phyloP scores from a whole-genome alignment of 768 basidiomycete species.

The Pholiota conissans region DNA sequence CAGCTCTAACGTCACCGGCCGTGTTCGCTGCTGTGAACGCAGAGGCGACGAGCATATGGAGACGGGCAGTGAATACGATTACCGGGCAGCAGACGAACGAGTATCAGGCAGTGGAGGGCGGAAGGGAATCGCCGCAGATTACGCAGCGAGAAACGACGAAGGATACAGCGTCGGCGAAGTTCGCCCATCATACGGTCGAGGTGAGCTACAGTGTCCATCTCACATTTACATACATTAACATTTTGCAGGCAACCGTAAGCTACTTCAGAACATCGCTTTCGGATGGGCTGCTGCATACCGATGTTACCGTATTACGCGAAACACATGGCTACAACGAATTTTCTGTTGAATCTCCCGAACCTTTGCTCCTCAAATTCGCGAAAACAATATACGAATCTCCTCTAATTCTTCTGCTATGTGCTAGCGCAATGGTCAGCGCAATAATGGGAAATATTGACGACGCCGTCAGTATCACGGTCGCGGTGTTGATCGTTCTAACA shows the following conservation, averaged over 20 bases:
- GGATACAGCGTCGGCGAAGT: slow-evolving; percentile 66
- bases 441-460: slow-evolving; percentile 96
- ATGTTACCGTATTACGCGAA: slow-evolving; percentile 63
- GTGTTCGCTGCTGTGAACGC: slow-evolving; percentile 48
- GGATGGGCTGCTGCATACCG: slow-evolving; percentile 60
- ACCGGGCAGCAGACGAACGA: slow-evolving; percentile 36
- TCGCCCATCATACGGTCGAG: slow-evolving; percentile 66
- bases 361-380: slow-evolving; percentile 81
- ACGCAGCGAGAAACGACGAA: slow-evolving; percentile 32
- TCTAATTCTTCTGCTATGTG: slow-evolving; percentile 86
- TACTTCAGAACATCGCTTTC: slow-evolving; percentile 66
- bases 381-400: slow-evolving; percentile 97
- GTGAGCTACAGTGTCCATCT: slow-evolving; percentile 36
- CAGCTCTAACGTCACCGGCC: slow-evolving; percentile 45
- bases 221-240: slow-evolving; percentile 6
- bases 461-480: slow-evolving; percentile 89
- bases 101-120: slow-evolving; percentile 36
- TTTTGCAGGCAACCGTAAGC: slow-evolving; percentile 66
- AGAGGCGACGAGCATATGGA: slow-evolving; percentile 53
- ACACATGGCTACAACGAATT: slow-evolving; percentile 94
- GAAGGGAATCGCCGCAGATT: slow-evolving; percentile 32
- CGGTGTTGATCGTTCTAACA: slow-evolving; percentile 90
- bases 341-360: slow-evolving; percentile 79
- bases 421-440: slow-evolving; percentile 85
- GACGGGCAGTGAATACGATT: slow-evolving; percentile 38